Percentiles rank a stretch among this genome's conserved stretches.
Evolutionary conservation across 495 filamentous ascomycete genomes (phyloP).

Genomic region (Penicillium taxi): DNA sequence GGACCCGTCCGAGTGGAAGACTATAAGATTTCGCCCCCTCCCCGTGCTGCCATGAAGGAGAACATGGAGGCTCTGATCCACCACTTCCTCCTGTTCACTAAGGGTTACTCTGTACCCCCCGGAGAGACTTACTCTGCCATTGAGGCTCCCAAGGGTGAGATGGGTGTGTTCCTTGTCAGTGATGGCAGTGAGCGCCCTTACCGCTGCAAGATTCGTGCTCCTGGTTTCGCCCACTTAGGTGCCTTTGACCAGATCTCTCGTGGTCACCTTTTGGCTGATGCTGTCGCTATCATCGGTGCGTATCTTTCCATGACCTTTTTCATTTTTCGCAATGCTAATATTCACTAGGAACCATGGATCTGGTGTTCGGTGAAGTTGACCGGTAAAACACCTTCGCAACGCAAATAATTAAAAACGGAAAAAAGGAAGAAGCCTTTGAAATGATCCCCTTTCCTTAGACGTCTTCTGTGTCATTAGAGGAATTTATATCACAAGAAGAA

Average conservation of each 20-base stretch:
- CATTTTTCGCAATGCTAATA: constrained; percentile 8
- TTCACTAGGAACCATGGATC: constrained; percentile 65
- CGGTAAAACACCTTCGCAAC: constrained; percentile 37
- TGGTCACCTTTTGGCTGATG: constrained; percentile 92
- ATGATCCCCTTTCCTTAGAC: constrained; percentile 18
- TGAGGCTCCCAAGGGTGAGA: constrained; percentile 98
- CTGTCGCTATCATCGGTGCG: constrained; percentile 85
- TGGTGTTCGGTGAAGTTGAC: constrained; percentile 70
- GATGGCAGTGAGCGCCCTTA: constrained; percentile 96
- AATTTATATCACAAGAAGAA: constrained; percentile 12
- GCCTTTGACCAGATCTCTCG: constrained; percentile 88
- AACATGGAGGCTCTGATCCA: constrained; percentile 99
- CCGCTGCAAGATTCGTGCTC: constrained; percentile 93
- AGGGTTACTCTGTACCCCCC: constrained; percentile 95
- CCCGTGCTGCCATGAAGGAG: constrained; percentile 98
- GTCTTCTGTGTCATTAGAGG: constrained; percentile 12
- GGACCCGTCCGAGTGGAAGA: constrained; percentile 93
- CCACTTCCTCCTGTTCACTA: constrained; percentile 97
- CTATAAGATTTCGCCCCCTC: constrained; percentile 97
- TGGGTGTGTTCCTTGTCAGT: constrained; percentile 96
- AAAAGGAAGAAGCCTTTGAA: constrained; percentile 19
- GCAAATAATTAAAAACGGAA: constrained; percentile 11
- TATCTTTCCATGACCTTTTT: background rate
- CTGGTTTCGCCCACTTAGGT: constrained; percentile 90
- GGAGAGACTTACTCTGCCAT: constrained; percentile 97